A percentile compares a stretch with the other conserved stretches of the same genome.
These are phyloP conservation scores for Pisolithus tinctorius DNA, from an alignment of 768 basidiomycete species.

Conservation along the genomic window DNA sequence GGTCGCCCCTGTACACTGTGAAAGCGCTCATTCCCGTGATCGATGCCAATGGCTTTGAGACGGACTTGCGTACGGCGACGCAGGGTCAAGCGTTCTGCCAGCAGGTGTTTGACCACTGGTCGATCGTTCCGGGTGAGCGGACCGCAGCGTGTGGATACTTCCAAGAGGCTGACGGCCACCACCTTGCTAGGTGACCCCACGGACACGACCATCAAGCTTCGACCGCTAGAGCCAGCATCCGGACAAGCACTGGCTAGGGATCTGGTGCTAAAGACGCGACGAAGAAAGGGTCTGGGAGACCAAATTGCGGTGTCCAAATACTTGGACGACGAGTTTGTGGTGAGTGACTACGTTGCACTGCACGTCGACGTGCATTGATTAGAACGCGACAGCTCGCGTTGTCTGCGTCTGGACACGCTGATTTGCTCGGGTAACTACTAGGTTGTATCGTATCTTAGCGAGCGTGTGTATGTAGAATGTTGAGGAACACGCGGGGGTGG, in stretches of 20 bases:
- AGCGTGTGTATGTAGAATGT: background rate
- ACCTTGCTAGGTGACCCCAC: slow-evolving; percentile 79
- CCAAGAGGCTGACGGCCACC: background rate
- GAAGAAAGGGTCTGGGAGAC: slow-evolving; percentile 94
- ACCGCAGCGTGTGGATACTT: background rate
- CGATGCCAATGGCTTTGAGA: slow-evolving; percentile 98
- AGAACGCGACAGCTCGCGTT: slow-evolving; percentile 66
- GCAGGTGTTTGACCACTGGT: slow-evolving; percentile 98
- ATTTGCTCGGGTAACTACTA: slow-evolving; percentile 59
- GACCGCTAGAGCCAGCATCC: slow-evolving; percentile 94
- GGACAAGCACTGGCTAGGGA: slow-evolving; percentile 93
- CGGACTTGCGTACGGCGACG: slow-evolving; percentile 93
- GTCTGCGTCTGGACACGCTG: slow-evolving; percentile 94
- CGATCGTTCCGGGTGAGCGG: slow-evolving; percentile 85
- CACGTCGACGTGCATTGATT: slow-evolving; percentile 3
- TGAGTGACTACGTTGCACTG: slow-evolving; percentile 32
- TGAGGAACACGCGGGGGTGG: background rate
- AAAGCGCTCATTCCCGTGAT: slow-evolving; percentile 98
- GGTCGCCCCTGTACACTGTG: slow-evolving; percentile 95
- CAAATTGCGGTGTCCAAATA: slow-evolving; percentile 97
- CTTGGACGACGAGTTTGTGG: slow-evolving; percentile 94
- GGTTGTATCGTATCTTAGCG: slow-evolving; percentile 11
- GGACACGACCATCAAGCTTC: slow-evolving; percentile 93
- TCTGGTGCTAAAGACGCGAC: slow-evolving; percentile 90
- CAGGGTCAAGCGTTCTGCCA: slow-evolving; percentile 99